Conservation (phyloP, 768 basidiomycete species). For the Rhodotorula babjevae region DNA sequence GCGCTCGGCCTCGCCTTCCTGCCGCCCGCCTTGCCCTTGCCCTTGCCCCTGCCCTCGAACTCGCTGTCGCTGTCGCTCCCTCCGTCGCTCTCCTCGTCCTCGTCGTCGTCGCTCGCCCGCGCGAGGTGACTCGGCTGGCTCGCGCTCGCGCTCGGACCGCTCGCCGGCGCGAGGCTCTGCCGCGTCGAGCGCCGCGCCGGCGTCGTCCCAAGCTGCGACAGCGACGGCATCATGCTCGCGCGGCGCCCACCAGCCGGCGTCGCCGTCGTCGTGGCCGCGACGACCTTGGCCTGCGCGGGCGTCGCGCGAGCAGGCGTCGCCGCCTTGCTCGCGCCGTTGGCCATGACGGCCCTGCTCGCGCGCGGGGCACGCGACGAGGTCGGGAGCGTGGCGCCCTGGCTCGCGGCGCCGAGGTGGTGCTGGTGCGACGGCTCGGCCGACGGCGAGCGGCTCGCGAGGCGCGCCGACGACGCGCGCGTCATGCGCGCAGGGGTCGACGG, state of each 20-base stretch:
- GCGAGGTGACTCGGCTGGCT: neutral
- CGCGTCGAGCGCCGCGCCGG: neutral
- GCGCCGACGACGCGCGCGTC: conserved; percentile 12
- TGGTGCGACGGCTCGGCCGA: neutral
- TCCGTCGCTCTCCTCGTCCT: conserved; percentile 7
- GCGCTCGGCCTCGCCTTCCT: neutral
- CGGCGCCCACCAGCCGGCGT: neutral
- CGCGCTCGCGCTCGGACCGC: neutral
- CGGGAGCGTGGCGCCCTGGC: neutral
- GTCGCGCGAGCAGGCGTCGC: neutral
- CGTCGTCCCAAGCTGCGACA: neutral
- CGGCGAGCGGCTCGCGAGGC: conserved; percentile 4
- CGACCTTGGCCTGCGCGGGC: too few species aligned
- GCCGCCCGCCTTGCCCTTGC: neutral
- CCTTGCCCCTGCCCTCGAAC: neutral
- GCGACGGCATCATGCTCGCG: neutral
- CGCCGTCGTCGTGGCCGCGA: neutral
- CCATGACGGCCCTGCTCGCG: neutral
- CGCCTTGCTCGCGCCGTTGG: too few species aligned
- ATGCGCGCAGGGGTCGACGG: neutral
- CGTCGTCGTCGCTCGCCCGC: conserved; percentile 13
- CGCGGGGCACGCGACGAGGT: neutral
- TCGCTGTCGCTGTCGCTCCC: neutral
- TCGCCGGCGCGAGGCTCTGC: neutral
- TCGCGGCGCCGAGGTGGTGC: too few species aligned